Conservation (phyloP, 441 rosid genomes). For the Iberis amara region DNA sequence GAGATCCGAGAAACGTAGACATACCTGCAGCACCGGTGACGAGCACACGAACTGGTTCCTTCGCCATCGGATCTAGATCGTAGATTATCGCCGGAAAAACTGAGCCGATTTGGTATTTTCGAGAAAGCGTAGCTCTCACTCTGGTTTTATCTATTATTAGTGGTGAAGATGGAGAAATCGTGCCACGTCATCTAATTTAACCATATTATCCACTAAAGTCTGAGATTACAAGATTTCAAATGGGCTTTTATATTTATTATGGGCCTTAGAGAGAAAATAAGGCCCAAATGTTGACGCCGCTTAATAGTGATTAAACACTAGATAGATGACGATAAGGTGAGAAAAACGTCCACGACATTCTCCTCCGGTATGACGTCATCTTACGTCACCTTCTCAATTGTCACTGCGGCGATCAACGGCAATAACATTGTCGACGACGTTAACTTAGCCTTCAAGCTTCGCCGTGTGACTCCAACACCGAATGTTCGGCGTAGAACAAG, state of each 20-base stretch:
- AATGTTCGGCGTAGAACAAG: slow-evolving; percentile 27
- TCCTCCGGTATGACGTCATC: slow-evolving; percentile 32
- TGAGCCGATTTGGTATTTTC: slow-evolving; percentile 4
- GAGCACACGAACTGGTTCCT: slow-evolving; percentile 36
- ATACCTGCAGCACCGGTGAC: slow-evolving; percentile 37
- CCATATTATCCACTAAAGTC: slow-evolving; percentile 18
- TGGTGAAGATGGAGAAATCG: slow-evolving; percentile 4
- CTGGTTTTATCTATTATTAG: slow-evolving; percentile 9
- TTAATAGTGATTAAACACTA: too few species aligned
- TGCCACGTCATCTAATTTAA: slow-evolving; percentile 24
- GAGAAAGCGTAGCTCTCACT: slow-evolving; percentile 27
- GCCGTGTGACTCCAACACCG: background rate
- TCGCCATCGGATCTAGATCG: slow-evolving; percentile 34
- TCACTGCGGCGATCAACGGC: background rate
- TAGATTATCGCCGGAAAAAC: slow-evolving; percentile 19
- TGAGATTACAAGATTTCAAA: too few species aligned
- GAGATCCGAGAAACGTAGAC: slow-evolving; percentile 14
- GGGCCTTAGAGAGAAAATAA: background rate
- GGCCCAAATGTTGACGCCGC: slow-evolving; percentile 10
- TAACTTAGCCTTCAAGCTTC: slow-evolving; percentile 8
- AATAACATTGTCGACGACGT: background rate
- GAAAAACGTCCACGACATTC: slow-evolving; percentile 13
- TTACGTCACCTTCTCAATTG: slow-evolving; percentile 19
- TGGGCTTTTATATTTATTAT: slow-evolving; percentile 2
- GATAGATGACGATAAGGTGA: slow-evolving; percentile 21